phyloP scores from a whole-genome alignment of 306 rosid species.

The Cucumis melo region DNA sequence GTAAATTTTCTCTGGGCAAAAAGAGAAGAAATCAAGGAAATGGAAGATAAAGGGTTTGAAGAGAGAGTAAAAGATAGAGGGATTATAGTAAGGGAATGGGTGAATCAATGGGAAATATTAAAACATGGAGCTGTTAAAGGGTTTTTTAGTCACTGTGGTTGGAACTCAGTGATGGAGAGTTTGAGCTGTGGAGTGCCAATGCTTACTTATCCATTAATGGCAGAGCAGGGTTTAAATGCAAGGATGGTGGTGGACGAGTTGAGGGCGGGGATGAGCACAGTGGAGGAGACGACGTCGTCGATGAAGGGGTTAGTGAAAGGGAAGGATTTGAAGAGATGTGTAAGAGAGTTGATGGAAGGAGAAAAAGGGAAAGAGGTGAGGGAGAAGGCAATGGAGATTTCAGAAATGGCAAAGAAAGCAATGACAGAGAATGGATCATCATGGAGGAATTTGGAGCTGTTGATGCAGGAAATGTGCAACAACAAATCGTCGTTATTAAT shows the following conservation, averaged over 20 bases:
- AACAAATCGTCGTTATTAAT: neutral
- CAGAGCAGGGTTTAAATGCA: conserved; percentile 33
- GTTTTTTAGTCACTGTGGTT: conserved; percentile 45
- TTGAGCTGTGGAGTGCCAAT: conserved; percentile 35
- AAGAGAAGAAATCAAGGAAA: neutral
- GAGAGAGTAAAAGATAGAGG: conserved; percentile 27
- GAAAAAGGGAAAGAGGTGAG: conserved; percentile 21
- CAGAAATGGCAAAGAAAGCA: conserved; percentile 22
- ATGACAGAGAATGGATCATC: conserved; percentile 34
- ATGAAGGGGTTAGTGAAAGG: conserved; percentile 26
- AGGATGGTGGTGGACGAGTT: conserved; percentile 41
- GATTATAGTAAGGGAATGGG: conserved; percentile 37
- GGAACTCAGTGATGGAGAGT: conserved; percentile 41
- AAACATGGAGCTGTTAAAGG: conserved; percentile 29
- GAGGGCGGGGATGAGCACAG: conserved; percentile 19
- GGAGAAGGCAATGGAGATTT: conserved; percentile 21
- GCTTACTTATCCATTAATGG: conserved; percentile 37
- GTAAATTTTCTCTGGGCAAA: conserved; percentile 34
- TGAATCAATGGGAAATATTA: conserved; percentile 27
- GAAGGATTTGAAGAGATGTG: conserved; percentile 18
- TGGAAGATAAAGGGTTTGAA: conserved; percentile 15
- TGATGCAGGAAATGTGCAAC: conserved; percentile 11
- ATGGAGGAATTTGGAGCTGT: conserved; percentile 1
- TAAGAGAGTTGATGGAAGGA: conserved; percentile 33
- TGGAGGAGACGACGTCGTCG: neutral